Percentiles rank a stretch among this genome's conserved stretches.
Evolutionary conservation across 805 yeast genomes (phyloP).

Genomic region (Wickerhamiella sorbophila): DNA sequence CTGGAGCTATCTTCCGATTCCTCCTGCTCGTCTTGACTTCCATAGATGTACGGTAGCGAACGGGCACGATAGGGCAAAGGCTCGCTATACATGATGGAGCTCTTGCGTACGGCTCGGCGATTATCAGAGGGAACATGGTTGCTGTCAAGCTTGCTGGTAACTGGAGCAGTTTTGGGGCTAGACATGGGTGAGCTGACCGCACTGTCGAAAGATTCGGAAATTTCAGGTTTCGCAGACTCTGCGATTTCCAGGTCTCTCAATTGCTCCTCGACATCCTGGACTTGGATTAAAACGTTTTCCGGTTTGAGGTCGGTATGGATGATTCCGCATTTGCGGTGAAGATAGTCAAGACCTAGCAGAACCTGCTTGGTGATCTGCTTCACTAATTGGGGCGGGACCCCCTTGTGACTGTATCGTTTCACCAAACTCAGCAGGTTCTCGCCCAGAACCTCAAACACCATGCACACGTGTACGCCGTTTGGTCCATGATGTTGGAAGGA

Average conservation of each 20-base stretch:
- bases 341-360: conserved; percentile 53
- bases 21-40: background rate
- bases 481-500: conserved; percentile 77
- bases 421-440: conserved; percentile 81
- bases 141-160: background rate
- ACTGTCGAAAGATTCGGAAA: background rate
- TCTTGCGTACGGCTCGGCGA: background rate
- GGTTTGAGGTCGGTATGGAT: conserved; percentile 65
- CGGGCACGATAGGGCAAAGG: background rate
- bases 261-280: conserved; percentile 70
- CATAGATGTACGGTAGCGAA: background rate
- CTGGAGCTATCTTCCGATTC: background rate
- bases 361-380: conserved; percentile 73
- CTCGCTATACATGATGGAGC: background rate
- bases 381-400: conserved; percentile 62
- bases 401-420: conserved; percentile 59
- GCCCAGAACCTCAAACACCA: conserved; percentile 96
- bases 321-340: conserved; percentile 60
- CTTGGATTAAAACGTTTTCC: conserved; percentile 62
- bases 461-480: conserved; percentile 84
- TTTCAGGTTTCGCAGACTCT: background rate
- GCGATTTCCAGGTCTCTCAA: conserved; percentile 34
- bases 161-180: background rate
- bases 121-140: background rate
- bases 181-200: background rate